phyloP scores from a whole-genome alignment of 805 yeast species.

The Saccharomycopsis sp. region DNA sequence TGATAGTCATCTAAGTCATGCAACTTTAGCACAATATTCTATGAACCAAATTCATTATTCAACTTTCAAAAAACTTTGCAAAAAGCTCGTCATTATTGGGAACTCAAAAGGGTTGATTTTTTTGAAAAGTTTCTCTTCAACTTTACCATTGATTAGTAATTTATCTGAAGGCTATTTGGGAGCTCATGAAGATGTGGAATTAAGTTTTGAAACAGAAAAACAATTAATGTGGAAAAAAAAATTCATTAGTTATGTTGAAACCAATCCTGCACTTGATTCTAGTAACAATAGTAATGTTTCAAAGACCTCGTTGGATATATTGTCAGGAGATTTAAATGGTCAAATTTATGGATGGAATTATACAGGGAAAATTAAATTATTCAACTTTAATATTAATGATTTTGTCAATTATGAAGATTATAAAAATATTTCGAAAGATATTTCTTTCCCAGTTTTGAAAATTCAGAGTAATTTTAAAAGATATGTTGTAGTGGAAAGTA shows the following conservation, averaged over 20 bases:
- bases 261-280: conserved; percentile 1
- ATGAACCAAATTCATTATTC: neutral
- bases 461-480: conserved; percentile 9
- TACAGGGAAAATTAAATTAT: neutral
- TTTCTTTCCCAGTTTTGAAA: conserved; percentile 12
- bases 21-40: neutral
- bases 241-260: conserved; percentile 5
- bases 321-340: conserved; percentile 16
- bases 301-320: conserved; percentile 14
- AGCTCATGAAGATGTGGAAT: too few species aligned
- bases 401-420: neutral
- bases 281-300: too few species aligned
- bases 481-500: conserved; percentile 9
- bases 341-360: conserved; percentile 13
- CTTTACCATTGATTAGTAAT: neutral
- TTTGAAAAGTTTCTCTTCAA: neutral
- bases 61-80: conserved; percentile 4
- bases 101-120: neutral
- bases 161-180: too few species aligned
- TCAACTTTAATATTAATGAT: conserved; percentile 4
- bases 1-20: conserved; percentile 2
- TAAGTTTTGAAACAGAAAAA: too few species aligned
- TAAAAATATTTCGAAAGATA: neutral
- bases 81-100: conserved; percentile 6
- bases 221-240: too few species aligned